Base-by-base conservation (phyloP, 768 basidiomycete species). In the Gautieria morchelliformis region DNA sequence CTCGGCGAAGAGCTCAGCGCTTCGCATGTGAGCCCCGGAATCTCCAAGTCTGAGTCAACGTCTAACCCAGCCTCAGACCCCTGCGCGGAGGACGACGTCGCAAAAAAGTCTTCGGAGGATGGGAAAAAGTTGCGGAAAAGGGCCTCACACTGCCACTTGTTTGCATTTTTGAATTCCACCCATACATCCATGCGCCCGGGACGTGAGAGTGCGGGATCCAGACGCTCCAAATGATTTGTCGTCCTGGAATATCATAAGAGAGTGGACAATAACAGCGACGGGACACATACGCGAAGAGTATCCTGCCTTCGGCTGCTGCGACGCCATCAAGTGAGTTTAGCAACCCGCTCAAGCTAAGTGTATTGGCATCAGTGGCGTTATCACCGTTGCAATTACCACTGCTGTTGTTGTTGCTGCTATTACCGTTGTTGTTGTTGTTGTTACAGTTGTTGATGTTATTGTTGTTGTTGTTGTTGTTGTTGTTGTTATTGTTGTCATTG, bases 51-150 rank as follows among this genome's bases (percentile, higher is more conserved):
- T 20, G 47, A 30, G 10, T 61, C 59, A 12, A 54, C 47, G 53
- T 53, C 52, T 1, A 48, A 4, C 12, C 24, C 39, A 4, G 24
- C 53, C 46, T 74, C 75, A 35, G 55, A 48, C 27, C 20, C n/a
- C 12, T 58, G 40, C 9, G 24, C 66, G 63, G 24, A 63, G 58
- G 54, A 54, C 41, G 35, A 60, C 50, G 56, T 63, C 56, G 57
- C 62, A 44, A 68, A 62, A 7, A 63, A 60, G n/a, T 63, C 62
- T 52, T 87, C 86, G 10, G 80, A 74, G 15, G 81, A 87, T 0
- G 90, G 90, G 84, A 92, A 93, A 73, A 93, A 93, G 71, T 92
- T 92, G 60, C 85, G 80, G 81, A 91, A 93, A 42, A 93, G 76
- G 20, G 82, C 82, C 69, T 92, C 87, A 0, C 89, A 89, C 66